Evolutionary conservation across 768 basidiomycete species (phyloP), one percentile per base, ranked within the genome.

Genomic region (Tricholoma hemisulphureum): DNA sequence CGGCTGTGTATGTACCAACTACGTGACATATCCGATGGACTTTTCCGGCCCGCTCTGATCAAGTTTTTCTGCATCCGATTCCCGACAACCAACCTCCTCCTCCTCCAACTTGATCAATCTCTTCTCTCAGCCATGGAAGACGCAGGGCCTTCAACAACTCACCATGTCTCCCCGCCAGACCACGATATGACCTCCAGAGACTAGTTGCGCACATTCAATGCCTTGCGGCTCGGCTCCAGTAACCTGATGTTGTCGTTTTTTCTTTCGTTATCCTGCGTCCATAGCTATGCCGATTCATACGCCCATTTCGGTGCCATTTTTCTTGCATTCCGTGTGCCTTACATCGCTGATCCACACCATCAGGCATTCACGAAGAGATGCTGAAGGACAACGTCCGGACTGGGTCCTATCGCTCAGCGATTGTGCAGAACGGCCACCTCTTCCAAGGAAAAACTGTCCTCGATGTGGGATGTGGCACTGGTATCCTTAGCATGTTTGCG

Each of bases 341-440:
- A 18, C 16, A 63, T 37, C 16, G 45, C 13, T 35, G 46, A 58
- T 34, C 29, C 2, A n/a, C 32, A 45, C 61, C 10, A 34, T 20
- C 65, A 97, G 94, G 95, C 58, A 97, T 98, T 65, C 95, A 98
- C 72, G 95, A 98, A 77, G 97, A 99, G 78, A 99, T 99, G 97
- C 77, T 99, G 73, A 99, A 99, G 76, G 97, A 99, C 75, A 76
- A 80, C 35, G 94, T 99, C 63, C 89, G 97, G 60, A 99, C 97
- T 45, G 87, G 93, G 31, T 93, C 95, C 41, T 99, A 99, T 83
- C 89, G 93, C 63, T 82, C 87, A 58, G 93, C 95, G 60, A 98
- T 99, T 80, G 75, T 95, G 72, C 89, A 95, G 80, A 98, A 98
- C 74, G 78, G 83, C 9, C 95, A 98, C 73, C 77, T 99, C 45